Percentiles rank a stretch among this genome's conserved stretches.
Conservation (phyloP, 192 early-diverging fungal species). For the Phycomyces blakesleeanus region DNA sequence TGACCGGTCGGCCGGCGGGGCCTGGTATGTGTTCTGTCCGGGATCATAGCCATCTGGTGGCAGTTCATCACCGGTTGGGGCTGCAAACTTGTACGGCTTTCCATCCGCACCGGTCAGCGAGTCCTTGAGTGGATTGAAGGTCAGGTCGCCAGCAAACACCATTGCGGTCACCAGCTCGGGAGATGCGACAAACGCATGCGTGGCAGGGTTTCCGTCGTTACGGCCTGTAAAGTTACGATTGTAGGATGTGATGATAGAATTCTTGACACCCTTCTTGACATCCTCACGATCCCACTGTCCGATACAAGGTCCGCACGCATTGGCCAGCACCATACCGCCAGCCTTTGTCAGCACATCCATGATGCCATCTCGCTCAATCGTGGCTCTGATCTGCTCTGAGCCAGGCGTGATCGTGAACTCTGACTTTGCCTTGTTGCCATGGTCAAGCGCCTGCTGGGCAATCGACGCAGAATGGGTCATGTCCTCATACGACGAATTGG, state of each 20-base stretch:
- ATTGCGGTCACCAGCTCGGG: slow-evolving; percentile 94
- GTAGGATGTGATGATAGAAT: slow-evolving; percentile 98
- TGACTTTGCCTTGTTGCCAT: slow-evolving; percentile 78
- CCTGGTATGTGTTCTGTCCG: slow-evolving; percentile 93
- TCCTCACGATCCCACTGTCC: slow-evolving; percentile 98
- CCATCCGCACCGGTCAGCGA: slow-evolving; percentile 82
- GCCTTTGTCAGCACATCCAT: slow-evolving; percentile 69
- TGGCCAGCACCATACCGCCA: slow-evolving; percentile 89
- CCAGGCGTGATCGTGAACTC: slow-evolving; percentile 92
- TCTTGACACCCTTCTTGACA: slow-evolving; percentile 92
- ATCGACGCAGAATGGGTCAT: slow-evolving; percentile 89
- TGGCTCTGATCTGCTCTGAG: slow-evolving; percentile 96
- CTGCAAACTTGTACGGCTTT: slow-evolving; percentile 90
- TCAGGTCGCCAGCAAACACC: slow-evolving; percentile 89
- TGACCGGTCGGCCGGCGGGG: slow-evolving; percentile 81
- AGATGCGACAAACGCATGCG: slow-evolving; percentile 93
- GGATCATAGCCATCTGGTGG: slow-evolving; percentile 92
- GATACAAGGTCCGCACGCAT: slow-evolving; percentile 98
- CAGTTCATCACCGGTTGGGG: slow-evolving; percentile 84
- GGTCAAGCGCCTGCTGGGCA: slow-evolving; percentile 75
- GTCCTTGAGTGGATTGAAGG: slow-evolving; percentile 94
- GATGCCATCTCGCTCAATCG: slow-evolving; percentile 88
- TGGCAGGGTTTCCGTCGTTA: slow-evolving; percentile 97
- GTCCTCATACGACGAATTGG: slow-evolving; percentile 98
- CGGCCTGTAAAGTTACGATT: slow-evolving; percentile 99